Evolutionary conservation across 345 rosid species (phyloP), one percentile per base, ranked within the genome.

Genomic region (Citrus reticulata): DNA sequence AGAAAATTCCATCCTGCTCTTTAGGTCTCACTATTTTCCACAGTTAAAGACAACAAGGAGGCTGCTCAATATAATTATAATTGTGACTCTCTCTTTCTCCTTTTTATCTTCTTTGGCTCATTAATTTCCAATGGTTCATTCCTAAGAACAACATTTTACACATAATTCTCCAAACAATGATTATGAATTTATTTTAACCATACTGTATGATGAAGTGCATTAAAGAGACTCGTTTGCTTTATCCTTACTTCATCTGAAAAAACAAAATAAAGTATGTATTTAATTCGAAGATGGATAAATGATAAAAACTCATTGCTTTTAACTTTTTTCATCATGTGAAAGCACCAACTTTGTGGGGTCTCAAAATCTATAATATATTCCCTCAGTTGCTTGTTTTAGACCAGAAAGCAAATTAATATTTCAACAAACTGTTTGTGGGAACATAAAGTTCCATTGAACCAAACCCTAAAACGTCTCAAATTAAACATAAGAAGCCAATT

Each of bases 251-350:
- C 80, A 76, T 66, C 72, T 68, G 78, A 79, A 74, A 70, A 81
- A 76, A 73, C 74, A 63, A 69, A 77, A 74, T 74, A 64, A 55
- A 55, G 20, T 17, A 46, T 46, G 4, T 13, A 46, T 46, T 46
- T 46, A 46, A 11, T 46, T 78, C 40, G 67, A 78, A 67, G 80
- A 67, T 55, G 29, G 69, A 68, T 68, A 65, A 60, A 42, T 66
- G 83, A 83, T 16, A 68, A 77, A 77, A 85, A 77, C 79, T 74
- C 57, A n/a, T 79, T 37, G 58, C 80, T 86, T 70, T 77, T 55
- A 30, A 49, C 63, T 54, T 55, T 77, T 77, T 81, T 74, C 74
- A 73, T 72, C 86, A 80, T 79, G 87, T 84, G 81, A 78, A 80
- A 76, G 46, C 77, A 79, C 61, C 69, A 22, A 29, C 25, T 6